Evolutionary conservation across 441 rosid genomes (phyloP), one percentile per base, ranked within the genome.

Genomic region (Croton setiger): DNA sequence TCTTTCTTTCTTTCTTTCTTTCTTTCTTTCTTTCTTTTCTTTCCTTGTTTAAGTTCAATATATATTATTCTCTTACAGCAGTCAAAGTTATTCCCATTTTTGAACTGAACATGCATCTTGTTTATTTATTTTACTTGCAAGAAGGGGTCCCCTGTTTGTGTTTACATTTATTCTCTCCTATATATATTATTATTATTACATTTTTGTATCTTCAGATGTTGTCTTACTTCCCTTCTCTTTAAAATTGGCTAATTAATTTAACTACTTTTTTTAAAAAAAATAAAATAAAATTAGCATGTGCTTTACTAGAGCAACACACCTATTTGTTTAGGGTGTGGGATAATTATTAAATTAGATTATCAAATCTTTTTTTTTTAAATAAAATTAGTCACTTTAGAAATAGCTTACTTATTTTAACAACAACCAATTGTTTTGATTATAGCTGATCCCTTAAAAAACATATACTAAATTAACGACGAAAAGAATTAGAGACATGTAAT

Each of bases 21-120:
- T 4, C 8, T 37, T 4, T 37, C 3, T 4, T 39, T 39, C 4
- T 39, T 39, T 39, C 4, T 4, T 39, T 39, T 6, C 43, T 39
- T 36, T 64, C 48, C 49, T 67, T 67, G 67, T 43, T 51, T 60
- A 65, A 55, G 43, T 60, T 69, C 70, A 37, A 36, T 59, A 64
- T 56, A 36, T 58, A 56, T 56, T 27, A 56, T 56, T 56, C 60
- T 63, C 48, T 65, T 51, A 31, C 69, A 62, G 49, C 20, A 64
- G 59, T 75, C 75, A 72, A 74, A 76, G 67, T 65, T 73, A 68
- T 79, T 78, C 79, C 76, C n/a, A 68, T 72, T 63, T 76, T 69
- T 31, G 74, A 72, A 74, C 75, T 64, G 81, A 69, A 76, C 68
- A 62, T 74, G 67, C 74, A 73, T 69, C 66, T 72, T 74, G 75